Base-by-base conservation (phyloP, 2,329 filamentous ascomycete genomes). In the Paracoccidioides lutzii region DNA sequence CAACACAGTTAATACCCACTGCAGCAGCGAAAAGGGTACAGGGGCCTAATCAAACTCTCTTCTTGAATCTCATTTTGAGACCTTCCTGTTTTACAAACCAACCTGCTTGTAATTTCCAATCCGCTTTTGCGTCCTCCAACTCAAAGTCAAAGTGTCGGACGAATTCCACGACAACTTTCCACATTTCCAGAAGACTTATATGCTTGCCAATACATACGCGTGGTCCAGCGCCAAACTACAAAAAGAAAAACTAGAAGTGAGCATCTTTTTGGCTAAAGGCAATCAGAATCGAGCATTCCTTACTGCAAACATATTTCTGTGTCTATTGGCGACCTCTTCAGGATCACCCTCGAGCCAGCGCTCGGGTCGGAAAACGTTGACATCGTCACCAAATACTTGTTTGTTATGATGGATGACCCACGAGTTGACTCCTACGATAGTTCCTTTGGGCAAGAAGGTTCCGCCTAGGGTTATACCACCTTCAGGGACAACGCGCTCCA, bases 361-460 rank as follows among this genome's bases (percentile, higher is more conserved):
- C 55, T 73, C 72, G 0, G 74, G 74, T 35, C 63, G 61, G 58
- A 69, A 76, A 0, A 64, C 59, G 15, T 68, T 65, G 0, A 71
- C 66, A 56, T 74, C 60, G 9, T 59, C 53, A 6, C 60, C 61
- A 54, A 57, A 65, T 3, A 75, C 64, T 0, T 59, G 59, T 37
- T 63, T 62, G 54, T 75, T 66, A 35, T 66, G 63, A 30, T 75
- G 71, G 0, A 74, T 58, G 0, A 73, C 69, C 65, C 70, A 72
- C 0, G 73, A 63, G 55, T 72, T 75, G 22, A 74, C 64, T 14
- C 72, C 73, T 28, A 74, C 63, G 30, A 70, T 60, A 3, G 69
- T 73, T 14, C 70, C 72, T 28, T 59, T 59, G 0, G 69, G 67
- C 51, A 72, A 59, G 55, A 63, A 58, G 28, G 56, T 59, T 46